phyloP scores from a whole-genome alignment of 2,329 filamentous ascomycete genomes.

The Alternaria postmessia region DNA sequence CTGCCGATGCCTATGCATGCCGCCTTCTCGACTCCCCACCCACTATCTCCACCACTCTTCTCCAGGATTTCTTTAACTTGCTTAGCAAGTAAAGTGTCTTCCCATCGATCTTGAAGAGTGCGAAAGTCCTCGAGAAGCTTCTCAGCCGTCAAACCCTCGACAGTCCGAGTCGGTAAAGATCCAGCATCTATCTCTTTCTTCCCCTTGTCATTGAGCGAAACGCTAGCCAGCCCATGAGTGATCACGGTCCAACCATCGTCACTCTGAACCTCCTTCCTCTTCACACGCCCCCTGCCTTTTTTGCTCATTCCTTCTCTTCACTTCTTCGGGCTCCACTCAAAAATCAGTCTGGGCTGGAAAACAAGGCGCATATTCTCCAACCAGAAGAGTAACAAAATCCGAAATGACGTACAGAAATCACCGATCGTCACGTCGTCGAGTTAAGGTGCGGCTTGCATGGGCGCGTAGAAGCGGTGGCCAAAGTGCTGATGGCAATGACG shows the following conservation, averaged over 20 bases:
- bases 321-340: not conserved
- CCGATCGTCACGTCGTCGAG: conserved; percentile 18
- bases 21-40: conserved; percentile 27
- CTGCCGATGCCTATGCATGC: conserved; percentile 50
- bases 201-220: conserved; percentile 9
- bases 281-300: conserved; percentile 33
- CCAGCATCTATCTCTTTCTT: conserved; percentile 5
- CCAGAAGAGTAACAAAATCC: not conserved
- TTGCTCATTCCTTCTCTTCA: not conserved
- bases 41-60: conserved; percentile 15
- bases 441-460: conserved; percentile 36
- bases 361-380: not conserved
- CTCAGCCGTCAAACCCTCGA: conserved; percentile 36
- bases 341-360: not conserved
- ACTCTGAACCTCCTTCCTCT: conserved; percentile 39
- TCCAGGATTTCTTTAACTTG: conserved; percentile 25
- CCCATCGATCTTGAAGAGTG: conserved; percentile 35
- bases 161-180: conserved; percentile 22
- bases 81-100: conserved; percentile 30
- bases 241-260: conserved; percentile 51
- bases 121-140: conserved; percentile 35
- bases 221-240: conserved; percentile 34
- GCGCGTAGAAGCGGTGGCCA: conserved; percentile 20
- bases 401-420: not conserved
- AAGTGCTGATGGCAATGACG: not conserved